Base-by-base conservation (phyloP, 441 rosid genomes). In the Pelargonium fulgidum region DNA sequence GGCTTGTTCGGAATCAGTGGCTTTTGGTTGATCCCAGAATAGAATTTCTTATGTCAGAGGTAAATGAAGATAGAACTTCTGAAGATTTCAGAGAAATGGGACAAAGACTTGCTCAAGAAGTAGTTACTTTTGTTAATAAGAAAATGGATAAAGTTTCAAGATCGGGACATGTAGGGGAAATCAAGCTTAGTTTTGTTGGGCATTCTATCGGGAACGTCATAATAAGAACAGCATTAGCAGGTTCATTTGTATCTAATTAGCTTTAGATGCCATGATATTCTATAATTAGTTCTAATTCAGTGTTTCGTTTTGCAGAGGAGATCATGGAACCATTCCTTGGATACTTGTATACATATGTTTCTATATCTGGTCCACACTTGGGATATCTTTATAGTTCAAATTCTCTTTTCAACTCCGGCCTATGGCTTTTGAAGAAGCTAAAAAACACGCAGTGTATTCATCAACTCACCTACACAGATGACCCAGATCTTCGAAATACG, bases 61-160 rank as follows among this genome's bases (percentile, higher is more conserved):
- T 70, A 72, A 90, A 94, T 72, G 96, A 92, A 73, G 94, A 90
- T 2, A 94, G 79, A 80, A 94, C 99, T 29, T 83, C 87, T 45
- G 98, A 96, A 4, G 98, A 94, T 75, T 86, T 94, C 73, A 81
- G 91, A 75, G 97, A 91, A 79, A 94, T 94, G 97, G 97, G 97
- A 70, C 86, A 75, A 66, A 88, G 99, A 68, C 78, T 94, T 62
- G 97, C 99, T 0, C 81, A 84, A 48, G 99, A 94, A 84, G 97
- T 91, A 68, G 72, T 87, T 45, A 71, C 90, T 80, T 93, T 91
- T 69, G 47, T 89, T 8, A 87, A 91, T 71, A 86, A 69, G 87
- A 93, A 91, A 75, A 86, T 84, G 77, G 97, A 89, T 69, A 87
- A 76, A 82, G 76, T 83, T 70, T 76, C 97, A 3, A 89, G 87